Conservation (phyloP, 371 early-diverging fungal genomes). For the Apophysomyces ossiformis region DNA sequence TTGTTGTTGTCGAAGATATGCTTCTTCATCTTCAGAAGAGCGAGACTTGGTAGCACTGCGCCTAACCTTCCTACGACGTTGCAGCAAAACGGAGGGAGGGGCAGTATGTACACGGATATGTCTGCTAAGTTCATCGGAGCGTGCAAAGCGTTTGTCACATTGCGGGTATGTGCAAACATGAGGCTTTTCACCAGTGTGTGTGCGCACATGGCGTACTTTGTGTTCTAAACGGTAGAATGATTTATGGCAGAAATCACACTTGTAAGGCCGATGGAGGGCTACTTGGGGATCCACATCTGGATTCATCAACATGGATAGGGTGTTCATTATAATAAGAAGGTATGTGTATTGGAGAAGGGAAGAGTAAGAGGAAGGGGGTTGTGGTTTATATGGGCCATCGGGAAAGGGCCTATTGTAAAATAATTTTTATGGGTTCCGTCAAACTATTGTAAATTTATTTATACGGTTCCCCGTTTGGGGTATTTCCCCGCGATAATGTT, state of each 20-base stretch:
- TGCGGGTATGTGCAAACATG: slow-evolving; percentile 72
- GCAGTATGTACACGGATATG: slow-evolving; percentile 70
- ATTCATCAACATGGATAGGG: slow-evolving; percentile 8
- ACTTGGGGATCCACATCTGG: slow-evolving; percentile 19
- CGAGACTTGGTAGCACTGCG: slow-evolving; percentile 22
- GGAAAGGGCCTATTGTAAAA: slow-evolving; percentile 3
- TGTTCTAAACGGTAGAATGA: slow-evolving; percentile 80
- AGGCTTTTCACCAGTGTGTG: slow-evolving; percentile 90
- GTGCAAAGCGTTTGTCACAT: slow-evolving; percentile 83
- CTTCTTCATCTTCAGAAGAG: slow-evolving; percentile 39
- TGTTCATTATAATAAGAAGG: not conserved
- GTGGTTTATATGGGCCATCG: slow-evolving; percentile 5
- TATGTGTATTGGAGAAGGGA: not conserved
- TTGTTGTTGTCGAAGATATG: slow-evolving; percentile 43
- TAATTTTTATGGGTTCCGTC: slow-evolving; percentile 12
- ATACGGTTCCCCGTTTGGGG: slow-evolving; percentile 11
- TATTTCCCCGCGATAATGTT: slow-evolving; percentile 9
- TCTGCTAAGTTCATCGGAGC: slow-evolving; percentile 86
- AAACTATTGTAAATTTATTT: slow-evolving; percentile 11
- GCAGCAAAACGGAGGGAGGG: slow-evolving; percentile 33
- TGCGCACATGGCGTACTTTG: slow-evolving; percentile 82
- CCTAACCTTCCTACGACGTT: slow-evolving; percentile 23
- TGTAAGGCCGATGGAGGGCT: slow-evolving; percentile 68
- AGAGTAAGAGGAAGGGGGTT: not conserved
- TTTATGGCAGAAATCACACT: slow-evolving; percentile 77